These are phyloP conservation scores for Pseudogymnoascus sp. DNA, from an alignment of 2,329 filamentous ascomycete genomes.

Conservation along the genomic window DNA sequence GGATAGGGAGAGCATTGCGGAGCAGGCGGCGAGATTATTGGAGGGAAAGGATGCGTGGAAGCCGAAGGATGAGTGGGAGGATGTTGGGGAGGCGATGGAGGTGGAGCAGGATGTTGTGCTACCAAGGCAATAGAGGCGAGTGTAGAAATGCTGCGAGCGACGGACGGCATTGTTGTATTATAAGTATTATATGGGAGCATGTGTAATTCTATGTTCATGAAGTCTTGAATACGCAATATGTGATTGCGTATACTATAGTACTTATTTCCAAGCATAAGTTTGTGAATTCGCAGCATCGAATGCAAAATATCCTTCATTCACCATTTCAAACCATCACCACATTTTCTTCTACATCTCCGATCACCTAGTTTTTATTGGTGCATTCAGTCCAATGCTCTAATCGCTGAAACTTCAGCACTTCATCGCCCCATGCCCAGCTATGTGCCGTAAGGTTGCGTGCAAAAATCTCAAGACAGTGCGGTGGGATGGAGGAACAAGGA, in stretches of 20 bases:
- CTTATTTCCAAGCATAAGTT: neutral
- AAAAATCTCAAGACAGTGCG: conserved; percentile 65
- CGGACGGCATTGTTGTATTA: conserved; percentile 4
- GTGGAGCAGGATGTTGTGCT: conserved; percentile 24
- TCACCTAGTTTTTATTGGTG: neutral
- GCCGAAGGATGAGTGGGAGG: conserved; percentile 33
- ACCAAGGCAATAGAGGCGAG: conserved; percentile 6
- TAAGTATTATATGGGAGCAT: conserved; percentile 8
- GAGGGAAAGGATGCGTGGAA: conserved; percentile 54
- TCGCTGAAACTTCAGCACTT: conserved; percentile 62
- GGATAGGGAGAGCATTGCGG: conserved; percentile 39
- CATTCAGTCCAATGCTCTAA: conserved; percentile 40
- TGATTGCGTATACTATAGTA: neutral
- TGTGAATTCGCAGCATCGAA: neutral
- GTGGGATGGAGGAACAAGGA: conserved; percentile 31
- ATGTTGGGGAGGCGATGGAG: conserved; percentile 26
- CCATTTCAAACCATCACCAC: neutral
- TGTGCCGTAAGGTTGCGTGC: conserved; percentile 64
- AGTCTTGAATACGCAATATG: neutral
- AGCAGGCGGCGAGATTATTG: conserved; percentile 56
- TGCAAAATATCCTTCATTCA: neutral
- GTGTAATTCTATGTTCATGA: conserved; percentile 6
- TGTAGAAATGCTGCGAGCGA: conserved; percentile 9
- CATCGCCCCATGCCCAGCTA: conserved; percentile 74
- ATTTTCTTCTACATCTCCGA: neutral